Conservation (phyloP, 2,329 filamentous ascomycete species). For the Passalora sequoiae region DNA sequence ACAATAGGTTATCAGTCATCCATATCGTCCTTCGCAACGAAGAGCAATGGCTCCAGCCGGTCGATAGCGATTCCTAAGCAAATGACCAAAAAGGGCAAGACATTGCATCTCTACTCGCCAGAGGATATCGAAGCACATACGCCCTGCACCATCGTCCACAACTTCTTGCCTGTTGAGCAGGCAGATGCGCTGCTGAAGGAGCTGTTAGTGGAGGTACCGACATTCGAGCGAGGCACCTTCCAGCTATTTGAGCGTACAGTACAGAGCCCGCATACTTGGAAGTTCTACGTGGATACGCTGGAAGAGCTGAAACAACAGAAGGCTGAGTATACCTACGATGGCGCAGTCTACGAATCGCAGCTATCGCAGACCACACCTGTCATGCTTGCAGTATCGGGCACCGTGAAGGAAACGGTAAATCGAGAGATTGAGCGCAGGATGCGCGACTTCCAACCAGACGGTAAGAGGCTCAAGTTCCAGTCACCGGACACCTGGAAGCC, state of each 20-base stretch:
- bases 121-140: conserved; percentile 76
- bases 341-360: conserved; percentile 60
- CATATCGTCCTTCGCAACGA: conserved; percentile 22
- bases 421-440: conserved; percentile 68
- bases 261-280: conserved; percentile 74
- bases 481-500: conserved; percentile 67
- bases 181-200: conserved; percentile 72
- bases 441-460: conserved; percentile 58
- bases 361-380: conserved; percentile 71
- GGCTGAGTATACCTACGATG: conserved; percentile 81
- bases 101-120: conserved; percentile 76
- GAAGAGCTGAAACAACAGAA: conserved; percentile 66
- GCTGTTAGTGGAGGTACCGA: conserved; percentile 65
- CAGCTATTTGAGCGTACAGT: conserved; percentile 87
- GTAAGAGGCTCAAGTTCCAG: conserved; percentile 72
- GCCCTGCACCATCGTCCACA: conserved; percentile 86
- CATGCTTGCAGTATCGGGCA: conserved; percentile 63
- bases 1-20: conserved; percentile 43
- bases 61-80: conserved; percentile 25
- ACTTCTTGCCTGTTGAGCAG: conserved; percentile 68
- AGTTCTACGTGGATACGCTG: conserved; percentile 73
- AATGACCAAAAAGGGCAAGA: conserved; percentile 71
- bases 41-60: background rate
- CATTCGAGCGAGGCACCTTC: conserved; percentile 68
- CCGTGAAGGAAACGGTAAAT: conserved; percentile 73